These are phyloP conservation scores for Saccharomyces kudriavzevii DNA, from an alignment of 805 yeast species.

Conservation along the genomic window DNA sequence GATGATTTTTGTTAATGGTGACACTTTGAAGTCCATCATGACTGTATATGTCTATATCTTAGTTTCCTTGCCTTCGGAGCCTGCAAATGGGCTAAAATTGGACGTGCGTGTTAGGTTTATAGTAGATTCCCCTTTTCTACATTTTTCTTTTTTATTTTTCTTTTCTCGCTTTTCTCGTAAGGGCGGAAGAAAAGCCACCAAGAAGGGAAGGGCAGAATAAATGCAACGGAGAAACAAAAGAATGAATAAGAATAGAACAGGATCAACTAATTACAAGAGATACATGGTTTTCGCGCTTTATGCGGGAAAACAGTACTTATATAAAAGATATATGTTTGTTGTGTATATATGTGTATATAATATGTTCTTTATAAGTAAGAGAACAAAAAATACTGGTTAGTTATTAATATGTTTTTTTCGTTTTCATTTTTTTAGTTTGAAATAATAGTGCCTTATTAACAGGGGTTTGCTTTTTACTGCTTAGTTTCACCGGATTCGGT, in stretches of 20 bases:
- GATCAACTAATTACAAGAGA: background rate
- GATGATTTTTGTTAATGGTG: constrained; percentile 30
- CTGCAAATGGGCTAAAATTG: background rate
- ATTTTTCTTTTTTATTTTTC: background rate
- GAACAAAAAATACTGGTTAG: background rate
- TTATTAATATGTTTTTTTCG: background rate
- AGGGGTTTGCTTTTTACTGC: constrained; percentile 3
- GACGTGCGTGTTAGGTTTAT: background rate
- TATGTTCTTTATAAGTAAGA: background rate
- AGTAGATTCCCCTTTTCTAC: background rate
- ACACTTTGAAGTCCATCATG: constrained; percentile 25
- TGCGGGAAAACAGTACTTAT: background rate
- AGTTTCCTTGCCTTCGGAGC: background rate
- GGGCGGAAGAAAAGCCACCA: background rate
- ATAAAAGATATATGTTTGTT: background rate
- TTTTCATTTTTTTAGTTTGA: background rate
- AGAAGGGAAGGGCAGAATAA: background rate
- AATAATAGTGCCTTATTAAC: background rate
- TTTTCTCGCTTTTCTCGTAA: background rate
- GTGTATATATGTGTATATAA: constrained; percentile 1
- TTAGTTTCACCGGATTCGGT: constrained; percentile 10
- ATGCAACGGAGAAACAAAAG: background rate
- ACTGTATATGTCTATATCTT: background rate
- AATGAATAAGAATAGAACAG: background rate
- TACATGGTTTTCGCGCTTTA: background rate